A percentile compares a stretch with the other conserved stretches of the same genome.
Conservation (phyloP, 495 filamentous ascomycete species). For the Margaritispora aquatica region DNA sequence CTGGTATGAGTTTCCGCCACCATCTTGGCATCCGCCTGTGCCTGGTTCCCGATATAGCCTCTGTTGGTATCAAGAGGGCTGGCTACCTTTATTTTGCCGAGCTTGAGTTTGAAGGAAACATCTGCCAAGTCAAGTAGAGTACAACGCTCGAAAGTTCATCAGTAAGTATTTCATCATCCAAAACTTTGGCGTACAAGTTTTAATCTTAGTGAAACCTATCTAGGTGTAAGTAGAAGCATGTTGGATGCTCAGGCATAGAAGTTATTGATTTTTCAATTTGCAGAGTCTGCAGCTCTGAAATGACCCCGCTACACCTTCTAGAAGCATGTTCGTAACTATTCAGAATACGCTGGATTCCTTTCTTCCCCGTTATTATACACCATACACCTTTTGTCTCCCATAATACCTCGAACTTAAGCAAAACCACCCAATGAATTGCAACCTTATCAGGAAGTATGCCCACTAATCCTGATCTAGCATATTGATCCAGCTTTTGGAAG, state of each 20-base stretch:
- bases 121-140: no score
- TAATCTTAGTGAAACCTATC: no score
- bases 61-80: not conserved
- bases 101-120: no score
- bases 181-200: no score
- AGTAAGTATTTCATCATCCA: no score
- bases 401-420: not conserved
- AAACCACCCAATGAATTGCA: not conserved
- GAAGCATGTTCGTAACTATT: not conserved
- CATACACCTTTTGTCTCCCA: not conserved
- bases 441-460: constrained; percentile 6
- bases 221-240: no score
- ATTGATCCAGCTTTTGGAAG: constrained; percentile 15
- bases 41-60: constrained; percentile 1
- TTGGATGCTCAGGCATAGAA: no score
- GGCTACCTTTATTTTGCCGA: not conserved
- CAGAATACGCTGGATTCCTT: not conserved
- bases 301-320: not conserved
- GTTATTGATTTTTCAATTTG: no score
- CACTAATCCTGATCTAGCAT: constrained; percentile 22
- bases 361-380: not conserved
- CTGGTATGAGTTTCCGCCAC: constrained; percentile 10
- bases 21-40: not conserved
- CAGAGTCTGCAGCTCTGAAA: not conserved
- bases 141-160: no score